Base-by-base conservation (phyloP, 257 asterid genomes). In the Solanum habrochaites region DNA sequence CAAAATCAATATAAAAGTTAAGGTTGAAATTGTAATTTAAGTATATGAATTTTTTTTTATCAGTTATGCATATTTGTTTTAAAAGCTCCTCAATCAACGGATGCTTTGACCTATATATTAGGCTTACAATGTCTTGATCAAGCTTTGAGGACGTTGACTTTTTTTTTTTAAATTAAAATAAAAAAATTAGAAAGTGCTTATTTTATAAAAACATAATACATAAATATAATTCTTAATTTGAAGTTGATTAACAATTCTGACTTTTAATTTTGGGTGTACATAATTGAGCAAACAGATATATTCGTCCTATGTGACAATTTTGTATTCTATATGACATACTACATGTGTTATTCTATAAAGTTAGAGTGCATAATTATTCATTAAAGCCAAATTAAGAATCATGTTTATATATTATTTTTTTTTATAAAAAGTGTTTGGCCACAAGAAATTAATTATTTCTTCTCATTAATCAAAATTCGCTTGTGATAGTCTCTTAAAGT, bases 151-250 rank as follows among this genome's bases (percentile, higher is more conserved):
- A 43, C 14, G 14, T 43, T 12, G 13, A 42, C 4, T 42, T 42
- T 42, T 42, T 40, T 40, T 35, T 6, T 40, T 0, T 0, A 40
- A 40, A 40, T 40, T 0, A 0, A 40, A 40, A 40, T 1, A 8
- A 40, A 42, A 42, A 2, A 39, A 37, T 5, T 2, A 47, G 8
- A 37, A 37, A 37, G 39, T 37, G 39, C 39, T 37, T 37, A 35
- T 35, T 35, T 35, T 35, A 35, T 35, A 35, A 35, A 35, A 6
- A 5, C 37, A 35, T 35, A 35, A 35, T 35, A 35, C 1, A 35
- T 35, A 35, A 35, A 4, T 35, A 35, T 0, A 6, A 37, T 37
- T 6, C 1, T 37, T 37, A 37, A 37, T 37, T 37, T 37, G 39
- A 6, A 7, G 0, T 37, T 0, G 1, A 37, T 37, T 37, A 6